Conservation (phyloP, 352 stramenopile genomes). For the Phytopythium helicoides region DNA sequence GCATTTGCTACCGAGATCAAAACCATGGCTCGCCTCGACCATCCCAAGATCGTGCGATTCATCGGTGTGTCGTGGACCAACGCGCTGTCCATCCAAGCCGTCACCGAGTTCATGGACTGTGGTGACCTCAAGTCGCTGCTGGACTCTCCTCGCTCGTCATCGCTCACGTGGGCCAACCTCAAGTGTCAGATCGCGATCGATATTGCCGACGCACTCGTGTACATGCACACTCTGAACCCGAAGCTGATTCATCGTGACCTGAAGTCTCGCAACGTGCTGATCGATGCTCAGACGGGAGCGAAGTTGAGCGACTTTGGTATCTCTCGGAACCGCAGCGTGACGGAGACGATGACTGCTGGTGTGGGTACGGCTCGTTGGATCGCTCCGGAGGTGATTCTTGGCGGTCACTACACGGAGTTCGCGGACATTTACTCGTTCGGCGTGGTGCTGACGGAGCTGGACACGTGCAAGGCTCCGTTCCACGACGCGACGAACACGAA, state of each 20-base stretch:
- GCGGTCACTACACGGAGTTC: slow-evolving; percentile 50
- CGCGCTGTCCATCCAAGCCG: slow-evolving; percentile 49
- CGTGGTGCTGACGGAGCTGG: slow-evolving; percentile 57
- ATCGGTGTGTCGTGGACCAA: slow-evolving; percentile 73
- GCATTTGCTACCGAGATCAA: slow-evolving; percentile 65
- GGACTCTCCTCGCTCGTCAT: slow-evolving; percentile 27
- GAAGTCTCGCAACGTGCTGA: slow-evolving; percentile 70
- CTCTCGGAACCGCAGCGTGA: slow-evolving; percentile 48
- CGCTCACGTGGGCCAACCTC: slow-evolving; percentile 52
- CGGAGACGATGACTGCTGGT: slow-evolving; percentile 66
- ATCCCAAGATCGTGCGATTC: slow-evolving; percentile 66
- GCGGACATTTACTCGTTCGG: slow-evolving; percentile 59
- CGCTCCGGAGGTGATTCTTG: slow-evolving; percentile 51
- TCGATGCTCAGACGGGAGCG: slow-evolving; percentile 48
- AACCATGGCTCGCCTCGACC: slow-evolving; percentile 50
- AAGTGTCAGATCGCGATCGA: slow-evolving; percentile 76
- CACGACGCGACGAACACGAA: slow-evolving; percentile 63
- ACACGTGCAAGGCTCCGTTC: slow-evolving; percentile 64
- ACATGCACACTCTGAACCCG: slow-evolving; percentile 65
- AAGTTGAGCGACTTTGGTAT: slow-evolving; percentile 77
- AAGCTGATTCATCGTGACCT: no score
- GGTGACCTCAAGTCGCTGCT: slow-evolving; percentile 56
- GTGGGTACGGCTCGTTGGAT: slow-evolving; percentile 45
- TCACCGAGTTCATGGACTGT: slow-evolving; percentile 74
- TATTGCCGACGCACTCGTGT: slow-evolving; percentile 63